These are phyloP conservation scores for Grigorovia yakushimaensis DNA, from an alignment of 805 yeast genomes.

Conservation along the genomic window DNA sequence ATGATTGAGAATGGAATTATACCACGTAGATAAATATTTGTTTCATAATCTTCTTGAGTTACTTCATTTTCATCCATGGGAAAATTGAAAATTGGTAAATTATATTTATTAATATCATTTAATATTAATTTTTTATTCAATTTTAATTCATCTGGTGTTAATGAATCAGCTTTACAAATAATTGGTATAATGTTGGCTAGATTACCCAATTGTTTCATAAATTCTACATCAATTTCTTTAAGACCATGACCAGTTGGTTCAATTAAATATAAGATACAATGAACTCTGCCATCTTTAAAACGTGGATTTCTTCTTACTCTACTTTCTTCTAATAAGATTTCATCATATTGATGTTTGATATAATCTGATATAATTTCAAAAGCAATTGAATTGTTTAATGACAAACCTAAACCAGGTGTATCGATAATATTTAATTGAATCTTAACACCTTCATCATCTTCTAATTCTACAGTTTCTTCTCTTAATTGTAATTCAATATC, in stretches of 20 bases:
- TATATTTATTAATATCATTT: constrained; percentile 65
- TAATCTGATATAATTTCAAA: constrained; percentile 68
- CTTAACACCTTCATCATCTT: constrained; percentile 78
- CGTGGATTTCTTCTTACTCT: constrained; percentile 78
- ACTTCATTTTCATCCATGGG: constrained; percentile 47
- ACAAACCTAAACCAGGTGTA: constrained; percentile 77
- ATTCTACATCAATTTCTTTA: constrained; percentile 64
- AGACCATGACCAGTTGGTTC: constrained; percentile 81
- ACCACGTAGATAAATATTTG: constrained; percentile 54
- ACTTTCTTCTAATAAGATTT: constrained; percentile 69
- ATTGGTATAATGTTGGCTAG: constrained; percentile 82
- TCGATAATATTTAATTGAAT: constrained; percentile 68
- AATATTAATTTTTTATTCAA: constrained; percentile 63
- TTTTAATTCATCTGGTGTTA: constrained; percentile 68
- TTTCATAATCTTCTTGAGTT: constrained; percentile 56
- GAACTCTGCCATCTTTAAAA: constrained; percentile 76
- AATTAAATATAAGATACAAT: constrained; percentile 63
- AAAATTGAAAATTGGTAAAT: constrained; percentile 66
- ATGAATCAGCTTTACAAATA: constrained; percentile 76
- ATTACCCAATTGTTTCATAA: constrained; percentile 68
- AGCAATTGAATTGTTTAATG: constrained; percentile 55
- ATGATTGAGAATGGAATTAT: constrained; percentile 59
- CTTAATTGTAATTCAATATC: constrained; percentile 53
- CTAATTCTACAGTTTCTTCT: constrained; percentile 74
- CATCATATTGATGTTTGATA: constrained; percentile 74